phyloP scores from a whole-genome alignment of 2,329 filamentous ascomycete species.

The Phaeosphaeria sp. region DNA sequence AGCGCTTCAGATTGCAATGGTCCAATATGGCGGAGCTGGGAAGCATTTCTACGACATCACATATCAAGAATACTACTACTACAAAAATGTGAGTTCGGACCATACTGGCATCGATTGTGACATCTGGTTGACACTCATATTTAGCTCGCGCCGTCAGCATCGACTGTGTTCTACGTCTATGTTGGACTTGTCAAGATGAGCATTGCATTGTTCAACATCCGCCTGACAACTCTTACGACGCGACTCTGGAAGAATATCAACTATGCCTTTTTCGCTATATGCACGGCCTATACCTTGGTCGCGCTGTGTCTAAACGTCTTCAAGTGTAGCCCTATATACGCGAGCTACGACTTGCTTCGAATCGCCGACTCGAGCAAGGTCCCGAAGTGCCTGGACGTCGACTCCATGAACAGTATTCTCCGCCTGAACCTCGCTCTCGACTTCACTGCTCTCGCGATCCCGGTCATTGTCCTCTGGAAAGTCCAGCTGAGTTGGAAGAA shows the following conservation, averaged over 20 bases:
- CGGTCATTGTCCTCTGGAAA: neutral
- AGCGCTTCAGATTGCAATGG: neutral
- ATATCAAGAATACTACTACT: neutral
- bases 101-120: neutral
- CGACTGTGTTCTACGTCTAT: neutral
- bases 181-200: neutral
- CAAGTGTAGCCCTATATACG: neutral
- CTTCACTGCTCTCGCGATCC: neutral
- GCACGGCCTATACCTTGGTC: neutral
- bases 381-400: neutral
- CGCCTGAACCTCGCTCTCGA: neutral
- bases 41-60: slow-evolving; percentile 1
- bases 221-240: neutral
- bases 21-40: neutral
- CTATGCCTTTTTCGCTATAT: neutral
- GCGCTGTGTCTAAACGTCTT: neutral
- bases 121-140: neutral
- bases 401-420: neutral
- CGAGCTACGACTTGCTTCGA: neutral
- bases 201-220: neutral
- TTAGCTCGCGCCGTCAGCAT: neutral
- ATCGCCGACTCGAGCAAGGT: neutral
- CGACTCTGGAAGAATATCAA: neutral
- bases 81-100: neutral
- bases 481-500: neutral